These are phyloP conservation scores for Diutina siamensis DNA, from an alignment of 1,139 yeast genomes.

Conservation along the genomic window DNA sequence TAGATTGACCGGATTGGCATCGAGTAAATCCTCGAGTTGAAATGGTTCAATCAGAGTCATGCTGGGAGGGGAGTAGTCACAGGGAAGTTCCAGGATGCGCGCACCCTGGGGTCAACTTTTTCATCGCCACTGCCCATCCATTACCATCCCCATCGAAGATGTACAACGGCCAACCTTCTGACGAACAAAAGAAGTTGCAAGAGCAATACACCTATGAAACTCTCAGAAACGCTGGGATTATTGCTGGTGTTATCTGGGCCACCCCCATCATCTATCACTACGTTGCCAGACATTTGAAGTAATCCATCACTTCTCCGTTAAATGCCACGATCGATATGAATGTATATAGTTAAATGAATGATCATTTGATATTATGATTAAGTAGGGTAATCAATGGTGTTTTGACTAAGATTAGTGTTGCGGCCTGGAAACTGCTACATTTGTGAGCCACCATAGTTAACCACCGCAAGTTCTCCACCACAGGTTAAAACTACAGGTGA, in stretches of 20 bases:
- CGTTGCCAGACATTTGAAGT: conserved; percentile 43
- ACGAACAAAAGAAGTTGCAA: conserved; percentile 68
- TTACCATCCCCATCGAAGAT: neutral
- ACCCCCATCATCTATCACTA: conserved; percentile 57
- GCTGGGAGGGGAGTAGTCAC: neutral
- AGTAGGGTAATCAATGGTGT: too few relatives aligned
- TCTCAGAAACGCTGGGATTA: conserved; percentile 51
- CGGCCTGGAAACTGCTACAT: too few relatives aligned
- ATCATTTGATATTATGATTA: neutral
- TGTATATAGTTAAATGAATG: neutral
- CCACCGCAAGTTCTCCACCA: too few relatives aligned
- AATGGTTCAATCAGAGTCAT: conserved; percentile 84
- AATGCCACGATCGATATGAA: neutral
- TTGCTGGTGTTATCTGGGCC: conserved; percentile 74
- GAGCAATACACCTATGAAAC: conserved; percentile 60
- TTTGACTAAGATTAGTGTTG: too few relatives aligned
- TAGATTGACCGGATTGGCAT: conserved; percentile 62
- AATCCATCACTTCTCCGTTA: neutral
- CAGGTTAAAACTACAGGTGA: too few relatives aligned
- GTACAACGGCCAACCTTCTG: conserved; percentile 22
- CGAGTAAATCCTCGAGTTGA: conserved; percentile 72
- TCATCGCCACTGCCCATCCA: neutral
- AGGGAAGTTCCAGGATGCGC: neutral
- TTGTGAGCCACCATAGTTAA: too few relatives aligned
- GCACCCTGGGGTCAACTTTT: neutral